Evolutionary conservation across 225 moss, liverwort and hornwort genomes (phyloP).

Genomic region (Pleurozium schreberi): DNA sequence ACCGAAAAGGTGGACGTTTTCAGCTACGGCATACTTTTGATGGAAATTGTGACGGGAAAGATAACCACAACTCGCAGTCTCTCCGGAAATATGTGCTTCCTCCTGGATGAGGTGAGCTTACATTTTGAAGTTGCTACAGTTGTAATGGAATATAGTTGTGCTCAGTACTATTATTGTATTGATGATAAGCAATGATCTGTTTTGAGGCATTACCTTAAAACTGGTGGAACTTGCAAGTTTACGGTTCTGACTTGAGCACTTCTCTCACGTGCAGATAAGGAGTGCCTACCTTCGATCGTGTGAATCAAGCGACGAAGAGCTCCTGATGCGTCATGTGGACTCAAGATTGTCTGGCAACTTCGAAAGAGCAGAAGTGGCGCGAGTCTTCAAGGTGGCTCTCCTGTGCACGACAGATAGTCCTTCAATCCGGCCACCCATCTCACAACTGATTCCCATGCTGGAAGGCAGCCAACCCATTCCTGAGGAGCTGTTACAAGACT

Average conservation of each 20-base stretch:
- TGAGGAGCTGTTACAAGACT: constrained; percentile 17
- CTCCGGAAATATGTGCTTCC: constrained; percentile 32
- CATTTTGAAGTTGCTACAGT: not conserved
- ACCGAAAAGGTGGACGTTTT: constrained; percentile 47
- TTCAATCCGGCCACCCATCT: constrained; percentile 15
- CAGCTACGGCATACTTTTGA: constrained; percentile 44
- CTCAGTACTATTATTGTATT: too few species aligned
- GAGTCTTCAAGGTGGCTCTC: constrained; percentile 19
- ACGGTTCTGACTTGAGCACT: not conserved
- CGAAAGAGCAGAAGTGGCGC: constrained; percentile 2
- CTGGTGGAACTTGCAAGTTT: not conserved
- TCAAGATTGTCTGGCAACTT: constrained; percentile 9
- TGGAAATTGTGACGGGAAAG: constrained; percentile 49
- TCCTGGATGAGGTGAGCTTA: constrained; percentile 31
- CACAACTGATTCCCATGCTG: constrained; percentile 28
- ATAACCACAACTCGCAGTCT: constrained; percentile 34
- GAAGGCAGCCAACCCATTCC: constrained; percentile 21
- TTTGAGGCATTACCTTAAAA: not conserved
- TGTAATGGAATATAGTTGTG: not conserved
- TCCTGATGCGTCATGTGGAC: constrained; percentile 24
- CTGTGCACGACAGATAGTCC: constrained; percentile 37
- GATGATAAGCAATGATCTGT: not conserved
- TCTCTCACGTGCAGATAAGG: constrained; percentile 4
- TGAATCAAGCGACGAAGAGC: constrained; percentile 20
- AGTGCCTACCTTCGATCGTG: constrained; percentile 7